Evolutionary conservation across 805 yeast genomes (phyloP).

Genomic region (Candida michaelii): DNA sequence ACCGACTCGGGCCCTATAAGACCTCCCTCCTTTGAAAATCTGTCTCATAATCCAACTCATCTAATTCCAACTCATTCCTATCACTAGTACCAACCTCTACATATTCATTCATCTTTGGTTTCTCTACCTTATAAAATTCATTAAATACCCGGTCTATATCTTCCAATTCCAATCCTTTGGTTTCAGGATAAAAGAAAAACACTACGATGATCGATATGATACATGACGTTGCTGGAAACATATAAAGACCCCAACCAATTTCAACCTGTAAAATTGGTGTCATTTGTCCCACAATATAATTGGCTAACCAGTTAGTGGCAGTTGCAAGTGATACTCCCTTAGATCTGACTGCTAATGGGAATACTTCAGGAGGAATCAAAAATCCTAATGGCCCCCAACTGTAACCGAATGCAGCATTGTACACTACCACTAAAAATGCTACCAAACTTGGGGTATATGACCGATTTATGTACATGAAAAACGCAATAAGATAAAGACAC

Average conservation of each 20-base stretch:
- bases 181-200: conserved; percentile 39
- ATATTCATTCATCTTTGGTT: conserved; percentile 20
- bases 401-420: conserved; percentile 45
- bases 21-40: conserved; percentile 10
- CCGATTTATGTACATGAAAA: conserved; percentile 32
- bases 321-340: conserved; percentile 47
- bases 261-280: conserved; percentile 42
- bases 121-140: conserved; percentile 25
- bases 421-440: conserved; percentile 40
- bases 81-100: conserved; percentile 10
- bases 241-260: conserved; percentile 42
- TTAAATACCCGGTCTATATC: conserved; percentile 40
- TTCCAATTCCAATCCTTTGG: conserved; percentile 45
- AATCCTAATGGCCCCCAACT: conserved; percentile 50
- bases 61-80: conserved; percentile 21
- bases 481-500: conserved; percentile 34
- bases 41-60: conserved; percentile 20
- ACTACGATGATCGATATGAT: conserved; percentile 35
- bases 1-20: conserved; percentile 1
- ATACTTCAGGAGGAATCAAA: conserved; percentile 45
- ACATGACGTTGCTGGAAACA: conserved; percentile 42
- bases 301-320: conserved; percentile 46
- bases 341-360: conserved; percentile 41
- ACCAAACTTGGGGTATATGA: conserved; percentile 37
- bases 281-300: conserved; percentile 45